phyloP scores from a whole-genome alignment of 148 eudicot species.

The Persicaria maculosa region DNA sequence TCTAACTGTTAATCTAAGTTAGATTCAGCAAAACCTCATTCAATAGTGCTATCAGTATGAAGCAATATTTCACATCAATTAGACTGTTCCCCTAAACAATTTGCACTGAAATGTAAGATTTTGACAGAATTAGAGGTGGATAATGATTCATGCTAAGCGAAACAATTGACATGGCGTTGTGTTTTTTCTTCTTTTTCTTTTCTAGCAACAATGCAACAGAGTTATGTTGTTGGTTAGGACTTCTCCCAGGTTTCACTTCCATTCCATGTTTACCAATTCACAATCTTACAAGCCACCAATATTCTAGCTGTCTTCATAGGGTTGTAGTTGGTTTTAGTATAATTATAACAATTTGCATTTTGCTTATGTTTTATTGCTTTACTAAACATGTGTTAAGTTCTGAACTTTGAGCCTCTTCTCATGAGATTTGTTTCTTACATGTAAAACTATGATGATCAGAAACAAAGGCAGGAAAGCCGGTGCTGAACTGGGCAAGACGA shows the following conservation, averaged over 20 bases:
- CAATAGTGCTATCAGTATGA: background rate
- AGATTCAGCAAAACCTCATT: background rate
- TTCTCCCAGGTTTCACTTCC: background rate
- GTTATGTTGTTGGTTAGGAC: background rate
- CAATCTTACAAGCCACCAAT: too few relatives aligned
- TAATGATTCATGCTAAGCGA: background rate
- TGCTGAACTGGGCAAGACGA: slow-evolving; percentile 78
- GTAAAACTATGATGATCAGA: slow-evolving; percentile 26
- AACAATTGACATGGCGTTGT: background rate
- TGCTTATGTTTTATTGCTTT: background rate
- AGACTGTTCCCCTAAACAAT: background rate
- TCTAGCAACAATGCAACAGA: background rate
- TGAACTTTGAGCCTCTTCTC: background rate
- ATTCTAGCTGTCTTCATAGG: background rate
- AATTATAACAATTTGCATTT: background rate
- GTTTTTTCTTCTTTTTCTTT: too few relatives aligned
- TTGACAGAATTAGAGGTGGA: background rate
- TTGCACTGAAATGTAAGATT: background rate
- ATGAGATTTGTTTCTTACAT: background rate
- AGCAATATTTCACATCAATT: background rate
- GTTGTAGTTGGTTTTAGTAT: background rate
- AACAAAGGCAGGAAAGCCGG: slow-evolving; percentile 76
- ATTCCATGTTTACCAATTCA: background rate
- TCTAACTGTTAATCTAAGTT: background rate
- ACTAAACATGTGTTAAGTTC: background rate